Conservation (phyloP, 1,284 basidiomycete genomes). For the Leucoagaricus sp. region DNA sequence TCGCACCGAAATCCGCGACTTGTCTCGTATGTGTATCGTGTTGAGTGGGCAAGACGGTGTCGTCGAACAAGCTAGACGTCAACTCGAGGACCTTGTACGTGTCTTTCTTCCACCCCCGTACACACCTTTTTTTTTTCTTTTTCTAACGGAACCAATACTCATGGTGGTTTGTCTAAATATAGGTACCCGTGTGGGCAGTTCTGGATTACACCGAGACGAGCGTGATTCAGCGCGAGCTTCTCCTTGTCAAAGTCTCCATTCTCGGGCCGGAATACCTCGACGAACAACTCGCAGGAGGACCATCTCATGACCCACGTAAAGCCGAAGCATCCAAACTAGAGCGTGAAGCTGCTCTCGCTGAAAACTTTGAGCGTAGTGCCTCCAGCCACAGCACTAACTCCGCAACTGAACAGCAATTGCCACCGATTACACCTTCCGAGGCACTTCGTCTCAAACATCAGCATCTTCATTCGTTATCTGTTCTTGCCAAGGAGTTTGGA, state of each 20-base stretch:
- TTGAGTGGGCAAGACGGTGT: conserved; percentile 97
- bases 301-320: conserved; percentile 73
- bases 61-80: conserved; percentile 93
- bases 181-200: conserved; percentile 98
- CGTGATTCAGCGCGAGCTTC: conserved; percentile 85
- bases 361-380: conserved; percentile 70
- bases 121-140: neutral
- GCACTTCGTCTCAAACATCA: conserved; percentile 90
- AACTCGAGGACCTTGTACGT: conserved; percentile 91
- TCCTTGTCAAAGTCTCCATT: conserved; percentile 93
- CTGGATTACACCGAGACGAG: conserved; percentile 93
- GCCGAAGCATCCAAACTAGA: conserved; percentile 52
- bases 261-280: conserved; percentile 98
- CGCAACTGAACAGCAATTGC: conserved; percentile 28
- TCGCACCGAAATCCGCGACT: conserved; percentile 95
- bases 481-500: conserved; percentile 87
- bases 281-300: conserved; percentile 80
- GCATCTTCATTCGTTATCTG: conserved; percentile 85
- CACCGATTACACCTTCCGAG: conserved; percentile 73
- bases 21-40: conserved; percentile 98
- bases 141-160: too few species aligned
- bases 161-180: conserved; percentile 4
- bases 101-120: neutral
- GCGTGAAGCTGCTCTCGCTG: conserved; percentile 69
- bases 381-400: conserved; percentile 29